Conservation (phyloP, 768 basidiomycete species). For the Lactifluus subvellereus region DNA sequence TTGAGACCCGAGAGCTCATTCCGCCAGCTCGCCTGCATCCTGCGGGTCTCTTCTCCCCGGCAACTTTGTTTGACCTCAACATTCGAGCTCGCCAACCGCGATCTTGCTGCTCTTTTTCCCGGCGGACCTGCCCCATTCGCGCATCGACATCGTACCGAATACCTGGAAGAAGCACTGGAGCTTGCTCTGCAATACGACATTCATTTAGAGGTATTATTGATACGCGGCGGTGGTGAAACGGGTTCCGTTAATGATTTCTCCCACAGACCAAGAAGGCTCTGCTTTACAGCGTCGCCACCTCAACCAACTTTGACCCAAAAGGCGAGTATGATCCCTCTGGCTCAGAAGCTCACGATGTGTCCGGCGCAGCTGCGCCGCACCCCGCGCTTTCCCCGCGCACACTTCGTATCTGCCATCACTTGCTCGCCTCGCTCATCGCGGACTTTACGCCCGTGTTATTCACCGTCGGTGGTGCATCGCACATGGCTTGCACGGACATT, state of each 20-base stretch:
- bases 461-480: slow-evolving; percentile 60
- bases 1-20: slow-evolving; percentile 31
- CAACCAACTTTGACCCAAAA: slow-evolving; percentile 48
- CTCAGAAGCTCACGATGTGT: slow-evolving; percentile 15
- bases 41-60: slow-evolving; percentile 51
- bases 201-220: slow-evolving; percentile 39
- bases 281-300: slow-evolving; percentile 58
- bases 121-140: slow-evolving; percentile 40
- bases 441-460: slow-evolving; percentile 71
- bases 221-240: not conserved
- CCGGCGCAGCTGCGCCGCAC: slow-evolving; percentile 22
- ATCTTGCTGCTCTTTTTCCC: slow-evolving; percentile 45
- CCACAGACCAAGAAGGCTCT: slow-evolving; percentile 54
- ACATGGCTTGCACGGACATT: slow-evolving; percentile 69
- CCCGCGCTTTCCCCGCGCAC: slow-evolving; percentile 28
- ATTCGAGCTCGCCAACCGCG: slow-evolving; percentile 40
- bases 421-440: slow-evolving; percentile 42
- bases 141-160: slow-evolving; percentile 28
- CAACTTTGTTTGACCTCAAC: slow-evolving; percentile 54
- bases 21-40: slow-evolving; percentile 43
- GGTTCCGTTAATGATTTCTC: not conserved
- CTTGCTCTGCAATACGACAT: slow-evolving; percentile 47
- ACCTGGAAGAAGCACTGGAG: slow-evolving; percentile 48
- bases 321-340: slow-evolving; percentile 24
- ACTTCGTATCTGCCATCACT: slow-evolving; percentile 27